These are phyloP conservation scores for Populus nigra DNA, from an alignment of 345 rosid species.

Conservation along the genomic window DNA sequence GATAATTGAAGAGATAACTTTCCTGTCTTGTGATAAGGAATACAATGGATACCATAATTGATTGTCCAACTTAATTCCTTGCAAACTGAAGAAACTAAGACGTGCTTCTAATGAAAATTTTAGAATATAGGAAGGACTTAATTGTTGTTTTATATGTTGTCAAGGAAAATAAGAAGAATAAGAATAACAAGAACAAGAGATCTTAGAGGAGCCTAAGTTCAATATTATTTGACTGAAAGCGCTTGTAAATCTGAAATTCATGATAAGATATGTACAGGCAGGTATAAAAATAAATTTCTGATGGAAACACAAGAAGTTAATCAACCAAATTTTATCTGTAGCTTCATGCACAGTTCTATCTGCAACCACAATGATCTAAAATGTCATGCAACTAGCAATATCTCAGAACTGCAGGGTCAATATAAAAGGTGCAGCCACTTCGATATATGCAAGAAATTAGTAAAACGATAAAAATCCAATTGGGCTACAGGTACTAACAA, in stretches of 20 bases:
- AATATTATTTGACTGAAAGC: not conserved
- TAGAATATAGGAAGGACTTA: not conserved
- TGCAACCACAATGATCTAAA: not conserved
- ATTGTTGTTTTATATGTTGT: not conserved
- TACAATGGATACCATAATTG: not conserved
- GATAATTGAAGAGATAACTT: not conserved
- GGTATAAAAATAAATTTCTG: not conserved
- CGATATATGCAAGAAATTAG: not conserved
- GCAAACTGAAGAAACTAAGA: not conserved
- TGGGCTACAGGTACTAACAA: not conserved
- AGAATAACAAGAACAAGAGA: not conserved
- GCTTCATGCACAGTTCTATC: not conserved
- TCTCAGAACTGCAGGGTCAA: constrained; percentile 3
- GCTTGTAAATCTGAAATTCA: not conserved
- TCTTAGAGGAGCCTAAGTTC: not conserved
- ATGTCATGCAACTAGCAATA: not conserved
- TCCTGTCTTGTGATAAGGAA: not conserved
- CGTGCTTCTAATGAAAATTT: not conserved
- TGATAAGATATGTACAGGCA: no score
- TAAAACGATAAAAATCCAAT: not conserved
- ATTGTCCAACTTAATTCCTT: not conserved
- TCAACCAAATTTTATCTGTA: not conserved
- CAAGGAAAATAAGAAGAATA: not conserved
- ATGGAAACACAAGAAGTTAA: not conserved
- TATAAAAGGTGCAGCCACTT: not conserved